Conservation (phyloP, 495 filamentous ascomycete species). For the Penicillium bovifimosum region DNA sequence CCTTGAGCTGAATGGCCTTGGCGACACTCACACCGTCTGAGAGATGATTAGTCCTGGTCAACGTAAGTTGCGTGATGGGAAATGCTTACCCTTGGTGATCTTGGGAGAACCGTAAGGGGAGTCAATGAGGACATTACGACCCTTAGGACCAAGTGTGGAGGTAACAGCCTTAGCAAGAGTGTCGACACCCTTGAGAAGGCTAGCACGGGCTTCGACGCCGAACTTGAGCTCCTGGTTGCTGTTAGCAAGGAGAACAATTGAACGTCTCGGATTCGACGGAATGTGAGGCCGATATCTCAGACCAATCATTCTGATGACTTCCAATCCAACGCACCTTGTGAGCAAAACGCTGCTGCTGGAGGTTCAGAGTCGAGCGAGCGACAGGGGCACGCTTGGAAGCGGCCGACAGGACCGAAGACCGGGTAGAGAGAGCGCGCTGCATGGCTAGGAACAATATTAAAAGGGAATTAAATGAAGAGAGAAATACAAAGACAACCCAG, state of each 20-base stretch:
- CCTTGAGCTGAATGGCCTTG: conserved; percentile 85
- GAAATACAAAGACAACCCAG: conserved; percentile 20
- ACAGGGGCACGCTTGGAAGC: conserved; percentile 51
- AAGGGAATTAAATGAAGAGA: conserved; percentile 21
- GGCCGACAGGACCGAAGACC: conserved; percentile 66
- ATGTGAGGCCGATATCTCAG: background rate
- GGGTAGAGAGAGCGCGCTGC: conserved; percentile 66
- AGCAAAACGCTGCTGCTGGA: conserved; percentile 85
- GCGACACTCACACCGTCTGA: conserved; percentile 88
- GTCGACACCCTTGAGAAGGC: conserved; percentile 90
- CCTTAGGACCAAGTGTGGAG: conserved; percentile 95
- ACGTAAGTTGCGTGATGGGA: background rate
- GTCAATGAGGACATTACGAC: conserved; percentile 96
- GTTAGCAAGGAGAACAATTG: conserved; percentile 20
- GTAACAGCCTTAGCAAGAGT: conserved; percentile 94
- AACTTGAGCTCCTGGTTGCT: conserved; percentile 85
- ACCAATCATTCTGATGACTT: background rate
- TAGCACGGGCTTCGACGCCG: conserved; percentile 86
- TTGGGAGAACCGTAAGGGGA: conserved; percentile 96
- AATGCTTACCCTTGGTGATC: conserved; percentile 88
- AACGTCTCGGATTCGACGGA: conserved; percentile 19
- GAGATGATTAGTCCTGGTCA: conserved; percentile 5
- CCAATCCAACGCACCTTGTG: conserved; percentile 68
- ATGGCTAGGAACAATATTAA: conserved; percentile 44
- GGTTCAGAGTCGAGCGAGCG: conserved; percentile 48